These are phyloP conservation scores for Fraxinus greggii DNA, from an alignment of 305 asterid species.

Conservation along the genomic window DNA sequence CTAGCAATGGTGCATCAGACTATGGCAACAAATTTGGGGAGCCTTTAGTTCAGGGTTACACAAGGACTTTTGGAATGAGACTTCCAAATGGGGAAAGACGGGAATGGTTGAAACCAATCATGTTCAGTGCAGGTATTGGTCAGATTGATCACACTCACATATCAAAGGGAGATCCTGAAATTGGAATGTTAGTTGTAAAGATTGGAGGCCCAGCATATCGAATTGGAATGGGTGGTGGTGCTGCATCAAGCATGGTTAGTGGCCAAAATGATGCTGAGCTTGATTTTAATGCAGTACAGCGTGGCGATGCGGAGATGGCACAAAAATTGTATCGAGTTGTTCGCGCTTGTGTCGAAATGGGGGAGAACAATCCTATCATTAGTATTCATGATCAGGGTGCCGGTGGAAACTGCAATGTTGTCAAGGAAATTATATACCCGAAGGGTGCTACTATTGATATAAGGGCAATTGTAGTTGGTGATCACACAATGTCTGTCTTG, in stretches of 20 bases:
- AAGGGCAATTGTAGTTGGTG: constrained; percentile 91
- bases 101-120: constrained; percentile 96
- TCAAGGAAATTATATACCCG: constrained; percentile 89
- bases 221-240: constrained; percentile 99
- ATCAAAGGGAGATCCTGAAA: constrained; percentile 80
- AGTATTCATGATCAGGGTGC: constrained; percentile 99
- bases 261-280: constrained; percentile 93
- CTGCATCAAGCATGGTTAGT: constrained; percentile 99
- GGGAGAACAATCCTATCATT: constrained; percentile 74
- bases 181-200: constrained; percentile 94
- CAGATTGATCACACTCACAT: constrained; percentile 86
- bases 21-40: constrained; percentile 96
- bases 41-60: constrained; percentile 93
- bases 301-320: constrained; percentile 99
- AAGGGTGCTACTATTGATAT: constrained; percentile 84
- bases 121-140: constrained; percentile 97
- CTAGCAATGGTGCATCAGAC: constrained; percentile 97
- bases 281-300: constrained; percentile 94
- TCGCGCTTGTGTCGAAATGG: constrained; percentile 89
- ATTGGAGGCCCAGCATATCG: constrained; percentile 98
- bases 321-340: constrained; percentile 88
- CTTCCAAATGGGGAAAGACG: constrained; percentile 87
- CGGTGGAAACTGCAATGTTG: constrained; percentile 96
- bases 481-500: constrained; percentile 84
- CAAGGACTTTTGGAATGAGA: constrained; percentile 92